These are phyloP conservation scores for Coix lacrymajobi DNA, from an alignment of 176 grass and related monocot species.

Conservation along the genomic window DNA sequence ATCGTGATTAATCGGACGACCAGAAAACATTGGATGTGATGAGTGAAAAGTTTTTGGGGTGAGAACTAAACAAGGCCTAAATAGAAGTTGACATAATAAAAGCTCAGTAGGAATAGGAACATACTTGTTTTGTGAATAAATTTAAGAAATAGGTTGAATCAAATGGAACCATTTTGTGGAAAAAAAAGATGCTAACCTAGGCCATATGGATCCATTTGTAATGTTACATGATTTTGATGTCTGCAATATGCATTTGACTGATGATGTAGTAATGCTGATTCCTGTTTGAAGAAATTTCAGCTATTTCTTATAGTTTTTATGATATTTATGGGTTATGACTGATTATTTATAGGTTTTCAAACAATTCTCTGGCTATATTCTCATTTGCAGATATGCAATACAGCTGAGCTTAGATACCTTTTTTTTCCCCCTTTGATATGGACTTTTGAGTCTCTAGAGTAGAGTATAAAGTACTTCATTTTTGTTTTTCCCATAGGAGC, in stretches of 20 bases:
- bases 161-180: background rate
- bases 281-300: background rate
- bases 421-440: slow-evolving; percentile 1
- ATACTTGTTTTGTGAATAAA: background rate
- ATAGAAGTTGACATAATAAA: background rate
- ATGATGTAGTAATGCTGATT: background rate
- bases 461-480: background rate
- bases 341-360: background rate
- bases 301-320: slow-evolving; percentile 8
- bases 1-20: no score
- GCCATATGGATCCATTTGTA: background rate
- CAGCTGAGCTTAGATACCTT: background rate
- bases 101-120: background rate
- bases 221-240: background rate
- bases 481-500: background rate
- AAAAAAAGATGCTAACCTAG: background rate
- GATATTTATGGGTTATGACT: background rate
- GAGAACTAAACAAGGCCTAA: no score
- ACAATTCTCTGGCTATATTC: background rate
- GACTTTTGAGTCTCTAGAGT: background rate
- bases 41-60: no score
- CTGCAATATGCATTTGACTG: background rate
- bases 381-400: background rate
- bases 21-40: no score
- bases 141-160: background rate